Conservation (phyloP, 257 asterid species). For the Cinchona pubescens region DNA sequence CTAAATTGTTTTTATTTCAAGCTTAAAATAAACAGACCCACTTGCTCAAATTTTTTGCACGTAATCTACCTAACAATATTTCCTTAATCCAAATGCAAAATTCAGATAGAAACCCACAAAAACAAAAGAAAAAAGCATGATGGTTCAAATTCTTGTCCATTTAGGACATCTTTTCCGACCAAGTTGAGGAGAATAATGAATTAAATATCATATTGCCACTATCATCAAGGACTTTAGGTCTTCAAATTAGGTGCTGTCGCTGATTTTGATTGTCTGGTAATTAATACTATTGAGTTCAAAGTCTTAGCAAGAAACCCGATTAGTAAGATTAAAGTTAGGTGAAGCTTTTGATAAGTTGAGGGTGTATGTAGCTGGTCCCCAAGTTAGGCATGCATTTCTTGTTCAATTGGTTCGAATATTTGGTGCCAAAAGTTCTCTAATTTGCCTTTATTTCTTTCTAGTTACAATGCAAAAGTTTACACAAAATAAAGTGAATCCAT, state of each 20-base stretch:
- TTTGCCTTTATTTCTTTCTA: neutral
- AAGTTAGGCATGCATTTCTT: slow-evolving; percentile 11
- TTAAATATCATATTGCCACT: neutral
- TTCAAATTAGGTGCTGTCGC: slow-evolving; percentile 3
- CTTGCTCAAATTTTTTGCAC: too few species aligned
- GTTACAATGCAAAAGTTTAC: neutral
- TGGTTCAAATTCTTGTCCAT: neutral
- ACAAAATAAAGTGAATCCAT: too few species aligned
- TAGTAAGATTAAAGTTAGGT: slow-evolving; percentile 13
- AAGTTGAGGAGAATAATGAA: neutral
- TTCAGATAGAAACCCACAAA: neutral
- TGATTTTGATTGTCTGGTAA: neutral
- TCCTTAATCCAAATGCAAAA: neutral
- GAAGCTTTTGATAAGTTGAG: slow-evolving; percentile 15
- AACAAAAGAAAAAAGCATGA: neutral
- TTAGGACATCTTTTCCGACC: neutral
- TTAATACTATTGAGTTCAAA: neutral
- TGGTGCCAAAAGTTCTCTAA: neutral
- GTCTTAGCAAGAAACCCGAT: neutral
- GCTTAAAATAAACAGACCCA: too few species aligned
- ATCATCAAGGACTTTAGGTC: neutral
- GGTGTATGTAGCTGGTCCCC: slow-evolving; percentile 2
- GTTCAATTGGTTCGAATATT: neutral
- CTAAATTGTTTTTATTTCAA: too few species aligned
- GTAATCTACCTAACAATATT: too few species aligned